Evolutionary conservation across 371 early-diverging fungal genomes (phyloP).

Genomic region (Apophysomyces trapeziformis): DNA sequence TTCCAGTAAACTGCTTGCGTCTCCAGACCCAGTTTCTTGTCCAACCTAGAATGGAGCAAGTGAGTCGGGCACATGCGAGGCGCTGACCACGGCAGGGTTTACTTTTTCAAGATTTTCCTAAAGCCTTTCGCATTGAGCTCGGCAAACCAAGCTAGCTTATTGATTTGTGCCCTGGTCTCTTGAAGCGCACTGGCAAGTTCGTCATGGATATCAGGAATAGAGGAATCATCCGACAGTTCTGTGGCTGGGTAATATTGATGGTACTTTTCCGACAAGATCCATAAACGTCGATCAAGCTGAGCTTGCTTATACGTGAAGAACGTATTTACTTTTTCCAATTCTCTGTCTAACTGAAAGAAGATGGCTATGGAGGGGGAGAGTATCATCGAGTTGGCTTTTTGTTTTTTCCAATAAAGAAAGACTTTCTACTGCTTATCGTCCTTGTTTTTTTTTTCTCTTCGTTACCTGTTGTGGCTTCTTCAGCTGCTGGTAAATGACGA

Average conservation of each 20-base stretch:
- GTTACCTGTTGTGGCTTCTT: slow-evolving; percentile 50
- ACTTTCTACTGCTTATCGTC: too few species aligned
- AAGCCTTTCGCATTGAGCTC: slow-evolving; percentile 71
- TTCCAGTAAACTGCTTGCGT: slow-evolving; percentile 56
- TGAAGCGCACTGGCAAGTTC: slow-evolving; percentile 62
- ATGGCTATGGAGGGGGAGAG: slow-evolving; percentile 47
- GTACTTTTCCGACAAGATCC: slow-evolving; percentile 64
- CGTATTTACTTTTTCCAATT: slow-evolving; percentile 70
- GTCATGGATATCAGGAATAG: slow-evolving; percentile 40
- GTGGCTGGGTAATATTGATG: slow-evolving; percentile 28
- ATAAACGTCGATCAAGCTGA: slow-evolving; percentile 63
- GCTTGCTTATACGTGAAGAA: slow-evolving; percentile 66
- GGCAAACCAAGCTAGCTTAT: slow-evolving; percentile 65
- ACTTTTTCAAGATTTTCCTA: slow-evolving; percentile 78
- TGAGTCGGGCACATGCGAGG: slow-evolving; percentile 5
- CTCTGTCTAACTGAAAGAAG: slow-evolving; percentile 66
- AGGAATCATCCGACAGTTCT: slow-evolving; percentile 22
- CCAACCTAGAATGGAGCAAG: slow-evolving; percentile 49
- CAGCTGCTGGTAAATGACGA: slow-evolving; percentile 35
- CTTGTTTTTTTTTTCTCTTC: too few species aligned
- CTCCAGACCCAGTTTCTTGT: slow-evolving; percentile 59
- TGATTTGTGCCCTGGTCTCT: slow-evolving; percentile 64
- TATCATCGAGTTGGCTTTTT: neutral
- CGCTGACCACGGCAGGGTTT: slow-evolving; percentile 22
- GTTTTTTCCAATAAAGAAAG: neutral